These are phyloP conservation scores for Jamesozyma spencerorum DNA, from an alignment of 805 yeast species.

Conservation along the genomic window DNA sequence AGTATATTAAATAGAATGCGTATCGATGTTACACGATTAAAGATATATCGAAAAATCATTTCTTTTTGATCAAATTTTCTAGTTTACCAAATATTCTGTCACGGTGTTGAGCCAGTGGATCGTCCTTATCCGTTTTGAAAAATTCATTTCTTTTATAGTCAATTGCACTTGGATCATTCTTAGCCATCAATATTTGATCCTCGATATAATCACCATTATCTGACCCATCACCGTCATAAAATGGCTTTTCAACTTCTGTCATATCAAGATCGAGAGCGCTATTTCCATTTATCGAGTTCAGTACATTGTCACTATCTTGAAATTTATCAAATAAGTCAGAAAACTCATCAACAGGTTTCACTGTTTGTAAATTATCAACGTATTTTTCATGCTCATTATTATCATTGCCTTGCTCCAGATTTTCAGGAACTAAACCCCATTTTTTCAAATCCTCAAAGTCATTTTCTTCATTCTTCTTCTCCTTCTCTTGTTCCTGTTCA, in stretches of 20 bases:
- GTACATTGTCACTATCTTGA: constrained; percentile 16
- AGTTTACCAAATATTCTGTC: constrained; percentile 52
- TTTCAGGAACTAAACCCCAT: constrained; percentile 3
- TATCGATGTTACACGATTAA: background rate
- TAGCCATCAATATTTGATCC: constrained; percentile 23
- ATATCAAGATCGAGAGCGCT: constrained; percentile 30
- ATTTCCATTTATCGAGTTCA: constrained; percentile 15
- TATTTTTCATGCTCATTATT: background rate
- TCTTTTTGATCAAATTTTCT: constrained; percentile 45
- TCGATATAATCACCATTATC: constrained; percentile 39
- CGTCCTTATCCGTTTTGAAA: constrained; percentile 47
- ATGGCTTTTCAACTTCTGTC: constrained; percentile 4
- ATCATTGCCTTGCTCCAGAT: constrained; percentile 1
- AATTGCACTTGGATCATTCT: constrained; percentile 31
- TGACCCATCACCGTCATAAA: constrained; percentile 56
- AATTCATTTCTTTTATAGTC: constrained; percentile 41
- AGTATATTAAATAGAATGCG: too few relatives aligned
- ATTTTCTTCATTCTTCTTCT: background rate
- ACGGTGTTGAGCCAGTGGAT: constrained; percentile 53
- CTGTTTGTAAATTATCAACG: background rate
- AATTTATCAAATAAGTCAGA: constrained; percentile 19
- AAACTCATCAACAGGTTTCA: constrained; percentile 6
- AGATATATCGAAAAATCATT: constrained; percentile 1
- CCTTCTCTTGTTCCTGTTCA: constrained; percentile 21
- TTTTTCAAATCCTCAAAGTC: constrained; percentile 1